A percentile compares a stretch with the other conserved stretches of the same genome.
These are phyloP conservation scores for Plectosphaerella plurivora DNA, from an alignment of 2,329 filamentous ascomycete species.

Conservation along the genomic window DNA sequence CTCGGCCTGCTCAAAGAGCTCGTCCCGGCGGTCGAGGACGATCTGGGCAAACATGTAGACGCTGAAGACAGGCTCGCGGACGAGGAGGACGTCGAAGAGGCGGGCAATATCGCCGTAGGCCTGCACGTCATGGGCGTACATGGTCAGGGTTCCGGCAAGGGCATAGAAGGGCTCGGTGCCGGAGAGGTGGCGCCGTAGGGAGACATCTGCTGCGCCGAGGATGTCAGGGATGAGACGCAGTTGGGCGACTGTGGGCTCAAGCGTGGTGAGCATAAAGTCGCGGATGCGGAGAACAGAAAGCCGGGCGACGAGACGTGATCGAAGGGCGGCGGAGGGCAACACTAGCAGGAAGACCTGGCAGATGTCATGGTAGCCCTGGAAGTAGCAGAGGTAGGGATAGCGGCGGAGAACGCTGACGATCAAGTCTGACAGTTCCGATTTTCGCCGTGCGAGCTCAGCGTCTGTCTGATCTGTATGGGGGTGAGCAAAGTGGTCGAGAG, in stretches of 20 bases:
- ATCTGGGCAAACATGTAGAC: conserved; percentile 92
- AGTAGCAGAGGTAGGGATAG: conserved; percentile 85
- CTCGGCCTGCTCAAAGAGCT: conserved; percentile 73
- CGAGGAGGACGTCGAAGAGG: conserved; percentile 87
- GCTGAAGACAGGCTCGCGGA: conserved; percentile 79
- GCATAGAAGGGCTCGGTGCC: conserved; percentile 86
- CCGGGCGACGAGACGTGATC: conserved; percentile 64
- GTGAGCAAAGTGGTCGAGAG: conserved; percentile 15
- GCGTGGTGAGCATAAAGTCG: conserved; percentile 93
- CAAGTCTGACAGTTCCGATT: conserved; percentile 70
- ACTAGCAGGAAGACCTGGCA: conserved; percentile 92
- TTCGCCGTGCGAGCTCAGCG: conserved; percentile 65
- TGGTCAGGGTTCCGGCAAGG: conserved; percentile 84
- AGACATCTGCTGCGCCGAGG: conserved; percentile 65
- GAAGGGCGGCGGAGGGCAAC: conserved; percentile 54
- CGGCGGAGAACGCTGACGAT: conserved; percentile 77
- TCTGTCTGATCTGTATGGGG: conserved; percentile 58
- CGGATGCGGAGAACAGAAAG: conserved; percentile 87
- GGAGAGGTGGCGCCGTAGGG: conserved; percentile 70
- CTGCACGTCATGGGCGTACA: conserved; percentile 95
- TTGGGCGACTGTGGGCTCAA: conserved; percentile 77
- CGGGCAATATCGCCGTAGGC: conserved; percentile 84
- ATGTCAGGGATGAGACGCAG: conserved; percentile 85
- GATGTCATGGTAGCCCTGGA: conserved; percentile 98
- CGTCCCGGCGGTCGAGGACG: conserved; percentile 71